Evolutionary conservation across 306 rosid genomes (phyloP), one percentile per base, ranked within the genome.

Genomic region (Adenanthera pavonina): DNA sequence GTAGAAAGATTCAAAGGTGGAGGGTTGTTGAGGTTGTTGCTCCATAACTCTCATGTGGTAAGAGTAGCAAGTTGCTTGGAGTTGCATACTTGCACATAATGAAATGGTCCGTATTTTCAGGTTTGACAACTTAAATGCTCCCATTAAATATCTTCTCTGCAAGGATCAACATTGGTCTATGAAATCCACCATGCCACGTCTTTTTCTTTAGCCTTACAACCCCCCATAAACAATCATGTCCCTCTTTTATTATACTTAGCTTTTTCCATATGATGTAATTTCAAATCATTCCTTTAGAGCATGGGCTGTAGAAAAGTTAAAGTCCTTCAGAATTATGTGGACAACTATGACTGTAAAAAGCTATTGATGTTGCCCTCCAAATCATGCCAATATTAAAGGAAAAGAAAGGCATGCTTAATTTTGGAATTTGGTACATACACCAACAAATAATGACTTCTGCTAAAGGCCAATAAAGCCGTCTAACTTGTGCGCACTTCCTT

Each of bases 401-500:
- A 78, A 83, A 85, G 80, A 72, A 44, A 46, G 48, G 69, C 8
- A 15, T 56, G 84, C 74, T 52, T 75, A 54, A 74, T 67, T 80
- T 75, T 84, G 72, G 71, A 84, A 59, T 79, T 78, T 38, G 84
- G 70, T 83, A 80, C 69, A 30, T 61, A 69, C 49, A 25, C 30
- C 30, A 66, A 15, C 66, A 75, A 83, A 87, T 84, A 46, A 88
- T 84, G 83, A 76, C 80, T 76, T 84, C 81, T 59, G 84, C 59
- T 83, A 75, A 84, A 79, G 76, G 87, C 89, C 85, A 69, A 83
- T 74, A 80, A 77, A 88, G 87, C 80, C 67, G 78, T 54, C 40
- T 64, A 36, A 78, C 73, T 72, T 82, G 73, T 67, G 78, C 66
- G 30, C 86, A 81, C 84, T 78, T 47, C 75, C 54, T 62, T 83